Evolutionary conservation across 202 grass and related monocot species (phyloP), one percentile per base, ranked within the genome.

Genomic region (Brachypodium distachyon): DNA sequence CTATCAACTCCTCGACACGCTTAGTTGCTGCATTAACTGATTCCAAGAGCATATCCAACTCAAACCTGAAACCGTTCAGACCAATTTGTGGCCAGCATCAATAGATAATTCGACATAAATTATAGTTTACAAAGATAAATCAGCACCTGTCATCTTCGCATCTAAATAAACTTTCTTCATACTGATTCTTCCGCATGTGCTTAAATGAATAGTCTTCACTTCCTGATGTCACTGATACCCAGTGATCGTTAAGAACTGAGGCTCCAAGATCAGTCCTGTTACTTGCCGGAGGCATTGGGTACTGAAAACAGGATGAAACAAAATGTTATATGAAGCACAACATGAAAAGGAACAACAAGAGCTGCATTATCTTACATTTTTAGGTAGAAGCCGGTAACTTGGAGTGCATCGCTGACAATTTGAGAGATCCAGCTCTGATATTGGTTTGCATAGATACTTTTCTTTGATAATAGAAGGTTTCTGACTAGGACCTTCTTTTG

Each of bases 151-250:
- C 94, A 76, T 97, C 94, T 84, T 97, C 94, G 4, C 94, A 97
- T 88, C 88, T 84, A 87, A 97, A 97, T 55, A 97, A 87, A 79
- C 94, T 97, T 80, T 97, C 94, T 82, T 97, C 94, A 51, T 97
- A 97, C 68, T 97, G 94, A 83, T 97, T 94, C 70, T 93, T 94
- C 32, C 94, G 76, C 94, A 97, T 97, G 51, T 97, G 94, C 80
- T 97, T 97, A 81, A 97, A 97, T 51, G 94, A 97, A 86, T 94
- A 97, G 81, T 97, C 94, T 73, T 97, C 94, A 68, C 94, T 97
- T 86, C 94, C 94, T 48, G 94, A 97, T 73, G 94, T 93, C 74
- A 97, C 94, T 16, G 94, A 97, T 33, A 97, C 94, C 94, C 91
- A 97, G 21, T 82, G 70, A 79, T 97, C 94, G 18, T 97, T 97